Percentiles rank a stretch among this genome's conserved stretches.
Evolutionary conservation across 2,329 filamentous ascomycete species (phyloP).

Genomic region (Hirsutella minnesotensis): DNA sequence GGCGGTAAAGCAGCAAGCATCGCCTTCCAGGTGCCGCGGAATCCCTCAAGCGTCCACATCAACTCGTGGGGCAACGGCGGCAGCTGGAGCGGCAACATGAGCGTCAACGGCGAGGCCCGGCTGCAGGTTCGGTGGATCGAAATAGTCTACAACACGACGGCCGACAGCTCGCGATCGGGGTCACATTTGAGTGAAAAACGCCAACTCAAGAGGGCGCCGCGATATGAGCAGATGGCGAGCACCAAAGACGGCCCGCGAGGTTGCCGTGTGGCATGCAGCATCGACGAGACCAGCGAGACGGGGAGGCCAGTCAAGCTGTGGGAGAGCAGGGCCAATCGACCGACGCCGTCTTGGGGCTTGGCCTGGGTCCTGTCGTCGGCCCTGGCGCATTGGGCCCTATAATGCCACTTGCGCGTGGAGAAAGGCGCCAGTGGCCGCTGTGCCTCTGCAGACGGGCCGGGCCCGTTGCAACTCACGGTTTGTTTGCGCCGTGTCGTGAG

Average conservation of each 20-base stretch:
- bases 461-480: too few relatives aligned
- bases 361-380: background rate
- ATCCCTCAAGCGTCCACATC: constrained; percentile 39
- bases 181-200: too few relatives aligned
- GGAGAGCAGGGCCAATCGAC: constrained; percentile 12
- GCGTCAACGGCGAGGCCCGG: constrained; percentile 31
- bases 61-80: constrained; percentile 53
- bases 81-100: constrained; percentile 49
- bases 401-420: too few relatives aligned
- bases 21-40: constrained; percentile 41
- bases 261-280: constrained; percentile 19
- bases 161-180: too few relatives aligned
- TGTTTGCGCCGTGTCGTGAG: too few relatives aligned
- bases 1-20: constrained; percentile 37
- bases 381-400: too few relatives aligned
- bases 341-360: constrained; percentile 6
- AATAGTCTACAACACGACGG: constrained; percentile 29
- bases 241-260: constrained; percentile 25
- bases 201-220: too few relatives aligned
- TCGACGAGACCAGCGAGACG: constrained; percentile 18
- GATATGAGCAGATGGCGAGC: background rate
- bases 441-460: too few relatives aligned
- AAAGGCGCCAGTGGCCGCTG: too few relatives aligned
- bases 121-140: constrained; percentile 54
- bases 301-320: constrained; percentile 12